Percentiles rank a stretch among this genome's conserved stretches.
Conservation (phyloP, 1,284 basidiomycete genomes). For the Marasmius tenuissimus region DNA sequence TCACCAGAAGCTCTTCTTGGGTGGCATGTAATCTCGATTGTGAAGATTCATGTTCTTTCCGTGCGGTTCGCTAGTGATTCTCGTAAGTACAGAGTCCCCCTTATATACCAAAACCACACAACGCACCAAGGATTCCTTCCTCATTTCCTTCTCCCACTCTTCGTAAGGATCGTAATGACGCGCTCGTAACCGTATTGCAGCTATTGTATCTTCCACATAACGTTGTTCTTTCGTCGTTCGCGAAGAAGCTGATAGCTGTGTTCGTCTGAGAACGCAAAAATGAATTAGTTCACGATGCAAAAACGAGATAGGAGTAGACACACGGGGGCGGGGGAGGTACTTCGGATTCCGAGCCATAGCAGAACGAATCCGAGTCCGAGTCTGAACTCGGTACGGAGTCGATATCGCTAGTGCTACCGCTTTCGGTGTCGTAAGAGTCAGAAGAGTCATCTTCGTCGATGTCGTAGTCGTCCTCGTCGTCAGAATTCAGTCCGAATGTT, state of each 20-base stretch:
- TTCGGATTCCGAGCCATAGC: slow-evolving; percentile 43
- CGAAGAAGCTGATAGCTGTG: slow-evolving; percentile 18
- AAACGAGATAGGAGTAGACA: slow-evolving; percentile 15
- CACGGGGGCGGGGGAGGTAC: slow-evolving; percentile 33
- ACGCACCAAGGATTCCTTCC: slow-evolving; percentile 71
- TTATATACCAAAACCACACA: neutral
- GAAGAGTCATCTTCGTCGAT: slow-evolving; percentile 45
- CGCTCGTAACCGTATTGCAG: slow-evolving; percentile 65
- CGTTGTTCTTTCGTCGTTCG: slow-evolving; percentile 47
- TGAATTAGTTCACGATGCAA: neutral
- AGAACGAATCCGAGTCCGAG: slow-evolving; percentile 35
- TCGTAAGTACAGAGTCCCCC: neutral
- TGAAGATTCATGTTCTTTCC: slow-evolving; percentile 46
- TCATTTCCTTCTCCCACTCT: slow-evolving; percentile 71
- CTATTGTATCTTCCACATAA: slow-evolving; percentile 64
- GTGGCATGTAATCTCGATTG: slow-evolving; percentile 38
- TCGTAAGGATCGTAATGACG: slow-evolving; percentile 74
- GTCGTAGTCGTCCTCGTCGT: slow-evolving; percentile 40
- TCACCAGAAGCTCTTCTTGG: slow-evolving; percentile 35
- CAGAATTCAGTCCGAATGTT: slow-evolving; percentile 56
- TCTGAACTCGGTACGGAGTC: slow-evolving; percentile 19
- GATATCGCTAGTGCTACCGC: neutral
- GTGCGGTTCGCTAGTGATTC: slow-evolving; percentile 52
- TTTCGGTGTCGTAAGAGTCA: slow-evolving; percentile 17
- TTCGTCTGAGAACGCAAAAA: slow-evolving; percentile 18